Percentiles rank a stretch among this genome's conserved stretches.
Evolutionary conservation across 352 stramenopile genomes (phyloP).

Genomic region (Phytophthora quininea): DNA sequence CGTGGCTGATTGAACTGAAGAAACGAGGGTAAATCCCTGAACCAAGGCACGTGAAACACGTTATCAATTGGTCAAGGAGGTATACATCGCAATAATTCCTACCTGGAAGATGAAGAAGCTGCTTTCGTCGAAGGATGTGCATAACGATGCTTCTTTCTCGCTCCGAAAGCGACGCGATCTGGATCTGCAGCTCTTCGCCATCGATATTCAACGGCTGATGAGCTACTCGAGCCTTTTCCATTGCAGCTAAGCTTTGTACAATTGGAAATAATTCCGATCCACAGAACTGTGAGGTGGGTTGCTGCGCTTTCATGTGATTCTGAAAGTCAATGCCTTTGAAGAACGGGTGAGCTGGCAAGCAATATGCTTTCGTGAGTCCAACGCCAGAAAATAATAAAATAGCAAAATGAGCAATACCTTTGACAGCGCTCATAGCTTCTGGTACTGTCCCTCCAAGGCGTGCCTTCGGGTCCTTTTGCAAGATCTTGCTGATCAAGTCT

Average conservation of each 20-base stretch:
- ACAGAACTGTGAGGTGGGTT: constrained; percentile 48
- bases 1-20: constrained; percentile 50
- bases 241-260: constrained; percentile 41
- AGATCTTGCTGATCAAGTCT: constrained; percentile 64
- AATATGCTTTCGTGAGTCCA: background rate
- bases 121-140: constrained; percentile 81
- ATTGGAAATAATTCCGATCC: constrained; percentile 54
- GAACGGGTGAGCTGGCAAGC: constrained; percentile 67
- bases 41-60: too few species aligned
- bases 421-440: constrained; percentile 52
- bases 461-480: constrained; percentile 48
- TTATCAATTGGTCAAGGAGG: too few species aligned
- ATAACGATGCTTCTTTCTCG: constrained; percentile 59
- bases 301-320: constrained; percentile 50
- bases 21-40: constrained; percentile 78
- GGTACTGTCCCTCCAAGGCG: constrained; percentile 36
- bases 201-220: constrained; percentile 30
- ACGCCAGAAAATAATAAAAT: too few species aligned
- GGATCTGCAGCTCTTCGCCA: constrained; percentile 42
- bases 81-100: background rate
- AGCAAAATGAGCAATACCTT: constrained; percentile 45
- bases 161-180: constrained; percentile 41
- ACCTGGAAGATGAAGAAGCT: constrained; percentile 72
- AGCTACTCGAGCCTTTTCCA: constrained; percentile 42
- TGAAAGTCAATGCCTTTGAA: constrained; percentile 74